These are phyloP conservation scores for Scheffersomyces segobiensis DNA, from an alignment of 1,139 yeast species.

Conservation along the genomic window DNA sequence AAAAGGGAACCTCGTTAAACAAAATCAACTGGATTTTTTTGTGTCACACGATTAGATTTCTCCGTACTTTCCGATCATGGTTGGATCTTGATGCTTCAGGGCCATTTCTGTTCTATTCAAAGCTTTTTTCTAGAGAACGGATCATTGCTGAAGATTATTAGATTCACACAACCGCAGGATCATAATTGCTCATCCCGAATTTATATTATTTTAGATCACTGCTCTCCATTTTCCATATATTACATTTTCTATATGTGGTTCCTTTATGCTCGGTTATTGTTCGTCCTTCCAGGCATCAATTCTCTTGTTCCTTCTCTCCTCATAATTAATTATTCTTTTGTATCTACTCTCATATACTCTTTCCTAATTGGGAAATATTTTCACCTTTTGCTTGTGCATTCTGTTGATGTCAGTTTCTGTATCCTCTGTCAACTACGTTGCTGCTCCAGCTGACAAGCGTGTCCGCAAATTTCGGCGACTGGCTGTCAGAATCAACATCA, in stretches of 20 bases:
- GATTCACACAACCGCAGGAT: too few relatives aligned
- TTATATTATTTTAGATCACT: too few relatives aligned
- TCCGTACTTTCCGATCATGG: neutral
- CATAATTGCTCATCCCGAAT: too few relatives aligned
- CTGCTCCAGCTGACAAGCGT: neutral
- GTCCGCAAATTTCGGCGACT: neutral
- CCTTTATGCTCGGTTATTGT: neutral
- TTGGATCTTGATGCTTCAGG: neutral
- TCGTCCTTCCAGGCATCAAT: neutral
- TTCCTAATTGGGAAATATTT: neutral
- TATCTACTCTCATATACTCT: neutral
- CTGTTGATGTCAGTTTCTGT: neutral
- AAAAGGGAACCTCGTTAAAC: neutral
- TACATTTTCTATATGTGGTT: neutral
- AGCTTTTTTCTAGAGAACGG: neutral
- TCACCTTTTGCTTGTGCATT: neutral
- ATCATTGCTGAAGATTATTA: too few relatives aligned
- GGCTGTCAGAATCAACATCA: neutral
- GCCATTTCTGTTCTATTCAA: neutral
- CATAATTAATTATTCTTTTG: neutral
- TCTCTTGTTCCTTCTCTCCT: neutral
- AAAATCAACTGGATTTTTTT: too few relatives aligned
- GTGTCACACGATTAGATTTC: too few relatives aligned
- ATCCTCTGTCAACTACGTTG: neutral
- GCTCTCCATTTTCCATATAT: neutral